Percentiles rank a stretch among this genome's conserved stretches.
Conservation (phyloP, 148 eudicot species). For the Rhododendron ferrugineum region DNA sequence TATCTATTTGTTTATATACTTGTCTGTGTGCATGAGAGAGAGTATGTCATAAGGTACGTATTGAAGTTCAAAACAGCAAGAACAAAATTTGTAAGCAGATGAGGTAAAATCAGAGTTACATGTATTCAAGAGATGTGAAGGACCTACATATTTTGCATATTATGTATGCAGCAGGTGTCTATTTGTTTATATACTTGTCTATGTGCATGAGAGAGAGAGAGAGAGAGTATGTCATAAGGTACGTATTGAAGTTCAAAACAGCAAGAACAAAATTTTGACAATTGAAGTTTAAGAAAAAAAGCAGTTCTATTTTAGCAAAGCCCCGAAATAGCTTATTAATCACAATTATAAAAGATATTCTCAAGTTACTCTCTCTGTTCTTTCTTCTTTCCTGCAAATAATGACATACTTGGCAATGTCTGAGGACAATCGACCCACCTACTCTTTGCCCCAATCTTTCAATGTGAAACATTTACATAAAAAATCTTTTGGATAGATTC, state of each 20-base stretch:
- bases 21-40: neutral
- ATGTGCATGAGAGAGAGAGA: neutral
- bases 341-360: neutral
- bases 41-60: neutral
- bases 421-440: neutral
- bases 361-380: neutral
- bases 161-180: neutral
- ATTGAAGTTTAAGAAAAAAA: neutral
- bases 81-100: neutral
- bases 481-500: neutral
- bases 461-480: neutral
- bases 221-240: neutral
- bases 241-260: neutral
- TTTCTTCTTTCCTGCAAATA: neutral
- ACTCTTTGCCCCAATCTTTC: neutral
- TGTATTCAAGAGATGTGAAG: neutral
- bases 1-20: neutral
- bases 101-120: neutral
- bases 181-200: neutral
- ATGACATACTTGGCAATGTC: neutral
- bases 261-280: neutral
- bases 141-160: neutral
- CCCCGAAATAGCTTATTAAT: neutral
- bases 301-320: neutral
- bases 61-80: neutral